Evolutionary conservation across 495 filamentous ascomycete species (phyloP), one percentile per base, ranked within the genome.

Genomic region (Penicillium taxi): DNA sequence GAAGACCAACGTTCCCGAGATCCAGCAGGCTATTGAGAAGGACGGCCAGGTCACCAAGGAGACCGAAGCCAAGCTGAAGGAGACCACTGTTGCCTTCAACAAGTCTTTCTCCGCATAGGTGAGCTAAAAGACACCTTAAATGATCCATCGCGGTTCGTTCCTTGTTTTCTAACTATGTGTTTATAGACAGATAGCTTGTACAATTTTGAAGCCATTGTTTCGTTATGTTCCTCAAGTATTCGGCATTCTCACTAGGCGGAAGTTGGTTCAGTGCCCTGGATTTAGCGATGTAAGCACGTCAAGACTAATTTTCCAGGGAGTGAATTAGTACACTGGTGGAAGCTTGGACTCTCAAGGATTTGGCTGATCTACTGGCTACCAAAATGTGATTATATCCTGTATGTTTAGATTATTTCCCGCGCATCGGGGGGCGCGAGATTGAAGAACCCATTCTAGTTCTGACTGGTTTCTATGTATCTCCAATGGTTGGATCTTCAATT

Each of bases 1-100:
- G 56, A 87, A 80, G 77, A 84, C 75, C 61, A 89, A 84, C 73
- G 80, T 96, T 75, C 58, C 77, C 16, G 90, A 86, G 47, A 70
- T 98, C 43, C 63, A 93, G 39, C 71, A 80, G 48, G 80, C 82
- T 55, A 96, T 98, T 54, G 86, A 93, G 56, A 88, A 89, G 76
- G 89, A 98, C 76, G 91, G 91, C 66, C 76, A 86, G 59, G 64
- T 98, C 57, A 88, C 82, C 80, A 94, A 96, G 77, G 93, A 94
- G 23, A 72, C 90, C 35, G 91, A 98, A 78, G 74, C 66, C 48
- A 80, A 80, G 69, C 72, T 98, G 60, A 86, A 79, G 76, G 81
- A 94, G 41, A 72, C 82, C 53, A 79, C 86, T 52, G 36, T 41
- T 43, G 72, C 39, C 64, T 98, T 98, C 80, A 93, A 84, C 73